These are phyloP conservation scores for Debaryomycetaceae sp. DNA, from an alignment of 1,139 yeast genomes.

Conservation along the genomic window DNA sequence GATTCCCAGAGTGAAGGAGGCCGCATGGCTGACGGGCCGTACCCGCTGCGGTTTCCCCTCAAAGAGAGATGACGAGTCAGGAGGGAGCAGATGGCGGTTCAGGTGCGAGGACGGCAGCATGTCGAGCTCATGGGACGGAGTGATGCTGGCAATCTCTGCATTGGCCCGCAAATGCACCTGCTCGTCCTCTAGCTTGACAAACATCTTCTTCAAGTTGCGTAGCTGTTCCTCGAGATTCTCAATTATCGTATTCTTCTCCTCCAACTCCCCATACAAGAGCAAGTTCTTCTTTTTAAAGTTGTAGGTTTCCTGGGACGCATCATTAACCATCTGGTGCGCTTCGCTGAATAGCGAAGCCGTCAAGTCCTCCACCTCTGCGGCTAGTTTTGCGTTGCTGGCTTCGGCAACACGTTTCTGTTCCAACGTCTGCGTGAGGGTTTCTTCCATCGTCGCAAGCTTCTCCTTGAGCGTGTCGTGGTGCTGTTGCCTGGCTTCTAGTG, in stretches of 20 bases:
- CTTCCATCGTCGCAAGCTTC: constrained; percentile 19
- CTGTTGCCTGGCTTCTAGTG: constrained; percentile 16
- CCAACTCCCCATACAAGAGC: constrained; percentile 53
- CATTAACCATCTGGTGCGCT: constrained; percentile 71
- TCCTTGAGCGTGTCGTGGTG: constrained; percentile 19
- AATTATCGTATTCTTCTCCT: constrained; percentile 62
- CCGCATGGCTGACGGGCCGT: background rate
- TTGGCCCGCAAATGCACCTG: constrained; percentile 7
- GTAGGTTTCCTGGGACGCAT: constrained; percentile 52
- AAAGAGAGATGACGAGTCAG: background rate
- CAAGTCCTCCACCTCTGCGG: constrained; percentile 67
- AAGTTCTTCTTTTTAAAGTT: constrained; percentile 42
- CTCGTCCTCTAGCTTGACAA: constrained; percentile 25
- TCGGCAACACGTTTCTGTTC: constrained; percentile 39
- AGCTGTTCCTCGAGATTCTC: constrained; percentile 62
- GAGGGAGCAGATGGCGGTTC: too few species aligned
- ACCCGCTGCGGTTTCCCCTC: too few species aligned
- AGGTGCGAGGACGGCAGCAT: background rate
- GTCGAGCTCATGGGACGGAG: background rate
- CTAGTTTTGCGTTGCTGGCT: constrained; percentile 44
- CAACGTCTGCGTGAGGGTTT: constrained; percentile 20
- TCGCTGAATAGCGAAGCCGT: constrained; percentile 68
- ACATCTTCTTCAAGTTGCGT: constrained; percentile 45
- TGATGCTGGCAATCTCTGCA: background rate
- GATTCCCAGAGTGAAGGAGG: background rate